Conservation (phyloP, 345 rosid species). For the Kandelia obovata region DNA sequence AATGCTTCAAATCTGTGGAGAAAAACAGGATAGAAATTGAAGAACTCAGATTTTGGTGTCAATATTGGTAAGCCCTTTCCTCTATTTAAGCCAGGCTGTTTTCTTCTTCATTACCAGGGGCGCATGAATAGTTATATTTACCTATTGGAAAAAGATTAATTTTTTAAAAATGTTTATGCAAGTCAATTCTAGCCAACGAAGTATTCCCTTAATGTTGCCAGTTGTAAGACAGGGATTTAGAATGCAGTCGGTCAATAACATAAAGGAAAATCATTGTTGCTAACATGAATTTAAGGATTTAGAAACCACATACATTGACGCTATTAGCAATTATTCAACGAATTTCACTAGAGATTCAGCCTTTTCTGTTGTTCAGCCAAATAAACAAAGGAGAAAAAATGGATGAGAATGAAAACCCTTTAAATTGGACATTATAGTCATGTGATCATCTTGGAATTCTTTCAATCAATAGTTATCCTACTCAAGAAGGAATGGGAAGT, state of each 20-base stretch:
- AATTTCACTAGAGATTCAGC: too few species aligned
- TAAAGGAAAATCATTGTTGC: too few species aligned
- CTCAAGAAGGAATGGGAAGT: background rate
- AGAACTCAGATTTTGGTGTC: slow-evolving; percentile 91
- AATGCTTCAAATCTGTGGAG: slow-evolving; percentile 82
- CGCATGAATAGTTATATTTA: too few species aligned
- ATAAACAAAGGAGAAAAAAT: background rate
- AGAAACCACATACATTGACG: too few species aligned
- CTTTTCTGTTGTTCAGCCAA: too few species aligned
- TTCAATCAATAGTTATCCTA: background rate
- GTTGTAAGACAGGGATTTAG: background rate
- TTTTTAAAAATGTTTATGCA: too few species aligned
- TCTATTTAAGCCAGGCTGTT: background rate
- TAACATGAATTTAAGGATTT: too few species aligned
- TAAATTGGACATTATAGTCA: background rate
- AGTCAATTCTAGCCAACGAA: background rate
- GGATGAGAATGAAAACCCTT: background rate
- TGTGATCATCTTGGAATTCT: background rate
- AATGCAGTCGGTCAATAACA: too few species aligned
- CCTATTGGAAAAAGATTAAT: too few species aligned
- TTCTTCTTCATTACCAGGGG: background rate
- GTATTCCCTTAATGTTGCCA: background rate
- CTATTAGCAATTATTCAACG: too few species aligned
- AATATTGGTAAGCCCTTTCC: slow-evolving; percentile 61
- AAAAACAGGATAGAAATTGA: slow-evolving; percentile 69